These are phyloP conservation scores for Solanum hybrid DNA, from an alignment of 305 asterid genomes.

Conservation along the genomic window DNA sequence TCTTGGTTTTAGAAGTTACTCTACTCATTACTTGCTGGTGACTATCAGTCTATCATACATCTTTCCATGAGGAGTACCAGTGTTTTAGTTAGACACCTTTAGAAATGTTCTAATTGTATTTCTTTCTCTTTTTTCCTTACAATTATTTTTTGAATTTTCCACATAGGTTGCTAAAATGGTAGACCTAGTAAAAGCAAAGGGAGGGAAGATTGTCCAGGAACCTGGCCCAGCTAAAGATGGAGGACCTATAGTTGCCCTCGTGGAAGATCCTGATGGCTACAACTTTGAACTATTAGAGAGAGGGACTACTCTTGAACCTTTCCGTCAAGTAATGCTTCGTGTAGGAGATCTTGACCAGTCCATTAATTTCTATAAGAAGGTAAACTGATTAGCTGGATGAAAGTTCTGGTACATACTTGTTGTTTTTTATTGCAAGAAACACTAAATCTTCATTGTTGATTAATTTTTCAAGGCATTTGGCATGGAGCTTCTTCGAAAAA, in stretches of 20 bases:
- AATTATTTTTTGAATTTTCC: background rate
- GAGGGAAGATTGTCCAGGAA: slow-evolving; percentile 27
- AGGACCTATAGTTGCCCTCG: slow-evolving; percentile 15
- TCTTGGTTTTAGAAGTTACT: background rate
- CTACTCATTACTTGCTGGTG: background rate
- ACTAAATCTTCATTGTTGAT: background rate
- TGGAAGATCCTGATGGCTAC: slow-evolving; percentile 48
- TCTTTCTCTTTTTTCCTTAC: too few species aligned
- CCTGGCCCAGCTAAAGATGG: slow-evolving; percentile 24
- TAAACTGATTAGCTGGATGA: background rate
- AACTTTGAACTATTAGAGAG: slow-evolving; percentile 34
- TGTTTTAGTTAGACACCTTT: background rate
- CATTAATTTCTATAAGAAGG: slow-evolving; percentile 38
- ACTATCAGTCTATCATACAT: background rate
- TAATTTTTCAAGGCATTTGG: slow-evolving; percentile 34
- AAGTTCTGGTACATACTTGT: background rate
- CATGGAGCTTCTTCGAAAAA: slow-evolving; percentile 42
- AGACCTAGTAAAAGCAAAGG: slow-evolving; percentile 32
- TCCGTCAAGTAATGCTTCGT: slow-evolving; percentile 41
- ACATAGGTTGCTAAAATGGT: slow-evolving; percentile 31
- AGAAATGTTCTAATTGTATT: background rate
- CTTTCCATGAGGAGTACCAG: background rate
- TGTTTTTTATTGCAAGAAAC: background rate
- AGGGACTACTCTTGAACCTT: slow-evolving; percentile 25
- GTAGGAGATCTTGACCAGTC: slow-evolving; percentile 50